Conservation (phyloP, 139 green algal genomes). For the Limnomonas spitsbergensis region DNA sequence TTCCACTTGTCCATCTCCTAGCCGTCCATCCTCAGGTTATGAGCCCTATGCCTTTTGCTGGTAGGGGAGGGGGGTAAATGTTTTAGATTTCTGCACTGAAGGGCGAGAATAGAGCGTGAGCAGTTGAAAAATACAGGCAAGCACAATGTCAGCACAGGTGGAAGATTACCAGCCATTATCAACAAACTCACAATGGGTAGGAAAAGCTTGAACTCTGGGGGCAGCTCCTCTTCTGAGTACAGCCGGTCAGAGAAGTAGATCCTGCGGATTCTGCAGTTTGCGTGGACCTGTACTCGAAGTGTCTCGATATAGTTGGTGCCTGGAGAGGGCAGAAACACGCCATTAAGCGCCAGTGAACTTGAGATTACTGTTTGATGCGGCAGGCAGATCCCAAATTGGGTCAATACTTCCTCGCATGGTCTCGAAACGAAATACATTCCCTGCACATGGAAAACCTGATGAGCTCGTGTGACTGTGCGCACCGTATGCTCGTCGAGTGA, state of each 20-base stretch:
- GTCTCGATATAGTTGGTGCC: slow-evolving; percentile 23
- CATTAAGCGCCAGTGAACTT: background rate
- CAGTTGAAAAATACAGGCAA: too few relatives aligned
- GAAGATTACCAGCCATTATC: too few relatives aligned
- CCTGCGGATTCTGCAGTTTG: slow-evolving; percentile 87
- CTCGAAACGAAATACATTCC: background rate
- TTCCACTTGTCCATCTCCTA: too few relatives aligned
- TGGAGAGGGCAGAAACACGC: background rate
- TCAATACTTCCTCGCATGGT: background rate
- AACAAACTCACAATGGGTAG: slow-evolving; percentile 56
- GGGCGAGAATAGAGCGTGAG: too few relatives aligned
- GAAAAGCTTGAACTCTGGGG: slow-evolving; percentile 88
- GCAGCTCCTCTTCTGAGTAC: slow-evolving; percentile 96
- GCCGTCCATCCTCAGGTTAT: too few relatives aligned
- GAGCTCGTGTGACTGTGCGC: slow-evolving; percentile 3
- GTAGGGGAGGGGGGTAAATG: too few relatives aligned
- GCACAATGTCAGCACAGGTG: too few relatives aligned
- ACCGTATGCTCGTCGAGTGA: slow-evolving; percentile 85
- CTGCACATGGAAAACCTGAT: background rate
- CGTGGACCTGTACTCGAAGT: slow-evolving; percentile 63
- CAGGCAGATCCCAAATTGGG: background rate
- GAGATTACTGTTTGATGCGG: background rate
- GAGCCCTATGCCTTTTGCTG: too few relatives aligned
- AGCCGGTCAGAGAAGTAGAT: slow-evolving; percentile 93
- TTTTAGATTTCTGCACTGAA: too few relatives aligned